These are phyloP conservation scores for Mycena indigotica DNA, from an alignment of 768 basidiomycete genomes.

Conservation along the genomic window DNA sequence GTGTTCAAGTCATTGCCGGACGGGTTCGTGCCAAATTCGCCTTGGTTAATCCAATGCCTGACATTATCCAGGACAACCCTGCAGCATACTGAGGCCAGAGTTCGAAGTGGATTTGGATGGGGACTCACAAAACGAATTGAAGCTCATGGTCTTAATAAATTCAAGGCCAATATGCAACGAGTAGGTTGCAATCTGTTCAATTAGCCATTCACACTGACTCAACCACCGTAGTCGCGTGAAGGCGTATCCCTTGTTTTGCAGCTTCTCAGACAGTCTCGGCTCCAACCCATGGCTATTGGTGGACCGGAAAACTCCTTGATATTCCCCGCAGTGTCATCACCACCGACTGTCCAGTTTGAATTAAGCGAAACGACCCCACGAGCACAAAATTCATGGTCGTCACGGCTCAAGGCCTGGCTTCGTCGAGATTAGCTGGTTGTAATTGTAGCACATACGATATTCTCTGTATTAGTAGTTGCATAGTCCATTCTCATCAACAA, in stretches of 20 bases:
- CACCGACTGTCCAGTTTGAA: neutral
- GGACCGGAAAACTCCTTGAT: conserved; percentile 27
- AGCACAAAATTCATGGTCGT: conserved; percentile 20
- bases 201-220: neutral
- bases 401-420: conserved; percentile 18
- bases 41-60: neutral
- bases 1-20: conserved; percentile 67
- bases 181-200: conserved; percentile 43
- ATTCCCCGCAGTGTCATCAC: conserved; percentile 10
- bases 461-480: conserved; percentile 19
- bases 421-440: conserved; percentile 18
- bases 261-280: conserved; percentile 77
- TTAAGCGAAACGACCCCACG: conserved; percentile 1
- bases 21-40: conserved; percentile 54
- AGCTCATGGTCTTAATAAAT: conserved; percentile 78
- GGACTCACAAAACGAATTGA: conserved; percentile 87
- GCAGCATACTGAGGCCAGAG: conserved; percentile 84
- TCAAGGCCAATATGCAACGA: conserved; percentile 85
- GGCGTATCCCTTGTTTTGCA: conserved; percentile 83
- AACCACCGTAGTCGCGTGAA: conserved; percentile 68
- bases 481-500: conserved; percentile 8
- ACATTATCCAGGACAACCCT: conserved; percentile 61
- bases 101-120: conserved; percentile 90
- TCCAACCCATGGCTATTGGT: conserved; percentile 57
- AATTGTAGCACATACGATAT: conserved; percentile 17